Percentiles rank a stretch among this genome's conserved stretches.
Evolutionary conservation across 129 eudicot species (phyloP).

Genomic region (Lonicera japonica): DNA sequence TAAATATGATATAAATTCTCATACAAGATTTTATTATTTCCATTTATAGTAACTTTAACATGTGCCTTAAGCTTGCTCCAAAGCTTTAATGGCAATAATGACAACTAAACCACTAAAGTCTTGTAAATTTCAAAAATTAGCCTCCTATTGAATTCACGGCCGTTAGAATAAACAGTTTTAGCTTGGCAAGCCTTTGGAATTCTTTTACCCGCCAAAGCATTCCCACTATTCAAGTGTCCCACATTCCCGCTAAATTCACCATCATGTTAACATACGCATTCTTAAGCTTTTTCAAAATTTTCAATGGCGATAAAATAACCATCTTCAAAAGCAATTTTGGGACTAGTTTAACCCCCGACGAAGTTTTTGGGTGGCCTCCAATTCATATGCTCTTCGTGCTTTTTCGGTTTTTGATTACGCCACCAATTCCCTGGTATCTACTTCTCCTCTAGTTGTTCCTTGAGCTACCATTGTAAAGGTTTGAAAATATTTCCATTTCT

Average conservation of each 20-base stretch:
- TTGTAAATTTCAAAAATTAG: conserved; percentile 36
- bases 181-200: conserved; percentile 25
- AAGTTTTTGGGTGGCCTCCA: conserved; percentile 24
- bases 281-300: conserved; percentile 44
- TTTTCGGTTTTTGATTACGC: conserved; percentile 11
- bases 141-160: conserved; percentile 51
- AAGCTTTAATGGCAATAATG: conserved; percentile 33
- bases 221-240: conserved; percentile 4
- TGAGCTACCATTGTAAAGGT: conserved; percentile 9
- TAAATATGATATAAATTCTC: too few species aligned
- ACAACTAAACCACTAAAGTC: conserved; percentile 23
- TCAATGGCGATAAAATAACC: conserved; percentile 33
- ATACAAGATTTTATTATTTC: too few species aligned
- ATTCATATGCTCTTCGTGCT: conserved; percentile 21
- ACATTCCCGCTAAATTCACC: conserved; percentile 30
- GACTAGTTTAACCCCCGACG: conserved; percentile 39
- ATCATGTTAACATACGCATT: conserved; percentile 53
- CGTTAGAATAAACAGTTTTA: conserved; percentile 18
- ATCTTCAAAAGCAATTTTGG: conserved; percentile 34
- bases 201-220: conserved; percentile 26
- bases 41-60: too few species aligned
- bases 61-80: conserved; percentile 52
- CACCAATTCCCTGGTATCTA: conserved; percentile 22
- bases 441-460: conserved; percentile 27
- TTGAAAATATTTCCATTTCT: conserved; percentile 34